Evolutionary conservation across 2,329 filamentous ascomycete genomes (phyloP), one percentile per base, ranked within the genome.

Genomic region (Blastomyces silverae): DNA sequence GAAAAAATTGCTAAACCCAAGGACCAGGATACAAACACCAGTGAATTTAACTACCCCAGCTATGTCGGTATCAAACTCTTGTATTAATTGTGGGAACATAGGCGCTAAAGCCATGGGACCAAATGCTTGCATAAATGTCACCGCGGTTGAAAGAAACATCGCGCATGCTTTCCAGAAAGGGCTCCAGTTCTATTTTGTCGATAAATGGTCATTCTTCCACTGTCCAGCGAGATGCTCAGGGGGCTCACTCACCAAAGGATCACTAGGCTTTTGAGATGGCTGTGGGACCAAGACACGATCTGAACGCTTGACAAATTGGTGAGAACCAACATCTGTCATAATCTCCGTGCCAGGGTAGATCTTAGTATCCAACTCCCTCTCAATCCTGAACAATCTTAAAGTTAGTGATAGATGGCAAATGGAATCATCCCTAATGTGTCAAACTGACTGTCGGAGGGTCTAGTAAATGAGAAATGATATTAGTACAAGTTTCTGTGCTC

Each of bases 1-100:
- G 66, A 86, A 78, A 71, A 85, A 85, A 70, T 85, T 86, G 67
- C 81, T 84, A 70, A 85, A 85, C 0, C 84, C 84, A 2, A 86
- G 75, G 0, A 85, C 80, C 22, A 86, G 69, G 65, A 86, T 85
- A 64, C 79, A 82, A 5, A 84, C 74, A 42, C 83, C 83, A 2
- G 83, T 85, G 66, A 85, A 85, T 63, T 83, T 81, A 25, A 85
- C 78, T 0, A 84, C 85, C 59, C 80, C 78, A 1, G 80, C 77
- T 7, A 87, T 73, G 66, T 79, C 79, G 20, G 80, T 80, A 61
- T 86, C 65, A 69, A 85, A 88, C 0, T 79, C 80, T 65, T 82
- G 67, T 69, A 86, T 84, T 66, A 86, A 79, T 62, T 84, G 77
- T 0, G 79, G 80, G 72, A 88, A 87, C 83, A 87, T 85, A 11